Conservation (phyloP, 106 monocot species). For the Dendrobium chrysotoxum region DNA sequence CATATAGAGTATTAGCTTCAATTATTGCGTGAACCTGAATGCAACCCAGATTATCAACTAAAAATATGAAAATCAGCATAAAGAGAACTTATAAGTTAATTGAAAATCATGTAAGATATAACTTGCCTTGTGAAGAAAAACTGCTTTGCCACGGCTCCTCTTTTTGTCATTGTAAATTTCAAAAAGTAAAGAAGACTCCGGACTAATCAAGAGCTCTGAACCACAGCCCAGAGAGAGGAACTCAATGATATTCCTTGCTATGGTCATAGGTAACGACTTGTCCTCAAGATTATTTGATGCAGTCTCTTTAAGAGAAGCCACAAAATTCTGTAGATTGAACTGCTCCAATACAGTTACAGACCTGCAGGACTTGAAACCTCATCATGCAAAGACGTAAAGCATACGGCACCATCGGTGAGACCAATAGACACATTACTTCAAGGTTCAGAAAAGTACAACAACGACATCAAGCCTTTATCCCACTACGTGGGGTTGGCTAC, state of each 20-base stretch:
- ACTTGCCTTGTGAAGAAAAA: constrained; percentile 79
- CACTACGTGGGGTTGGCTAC: too few species aligned
- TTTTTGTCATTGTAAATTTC: constrained; percentile 55
- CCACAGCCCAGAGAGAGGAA: constrained; percentile 54
- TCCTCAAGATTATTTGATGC: constrained; percentile 27
- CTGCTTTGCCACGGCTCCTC: constrained; percentile 58
- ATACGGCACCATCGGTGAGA: not conserved
- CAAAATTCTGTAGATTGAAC: constrained; percentile 54
- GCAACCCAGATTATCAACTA: not conserved
- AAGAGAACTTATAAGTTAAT: not conserved
- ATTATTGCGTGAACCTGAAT: not conserved
- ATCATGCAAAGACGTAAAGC: not conserved
- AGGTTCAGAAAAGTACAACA: not conserved
- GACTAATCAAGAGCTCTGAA: constrained; percentile 57
- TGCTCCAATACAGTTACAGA: constrained; percentile 65
- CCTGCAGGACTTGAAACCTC: constrained; percentile 34
- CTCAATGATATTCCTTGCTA: constrained; percentile 40
- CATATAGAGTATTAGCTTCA: not conserved
- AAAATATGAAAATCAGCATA: not conserved
- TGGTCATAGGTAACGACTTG: constrained; percentile 39
- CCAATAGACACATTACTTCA: not conserved
- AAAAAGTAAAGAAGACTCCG: constrained; percentile 47
- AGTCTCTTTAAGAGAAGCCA: constrained; percentile 34
- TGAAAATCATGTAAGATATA: not conserved
- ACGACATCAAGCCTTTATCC: not conserved